Evolutionary conservation across 1,139 yeast genomes (phyloP).

Genomic region (Diutina mesorugosa): DNA sequence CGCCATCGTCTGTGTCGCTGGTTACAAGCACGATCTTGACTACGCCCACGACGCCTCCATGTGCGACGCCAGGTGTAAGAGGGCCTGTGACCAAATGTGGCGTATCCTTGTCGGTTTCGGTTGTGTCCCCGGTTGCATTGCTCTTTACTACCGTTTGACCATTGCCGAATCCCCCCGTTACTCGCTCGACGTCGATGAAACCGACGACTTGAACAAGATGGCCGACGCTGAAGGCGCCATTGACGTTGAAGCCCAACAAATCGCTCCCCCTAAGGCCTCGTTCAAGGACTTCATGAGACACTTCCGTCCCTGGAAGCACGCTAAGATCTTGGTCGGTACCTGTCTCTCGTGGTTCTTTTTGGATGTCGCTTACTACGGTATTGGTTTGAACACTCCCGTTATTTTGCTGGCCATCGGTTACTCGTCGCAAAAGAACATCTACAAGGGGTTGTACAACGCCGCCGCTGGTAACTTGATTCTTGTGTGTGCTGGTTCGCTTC

Average conservation of each 20-base stretch:
- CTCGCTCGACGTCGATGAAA: slow-evolving; percentile 57
- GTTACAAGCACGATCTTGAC: slow-evolving; percentile 47
- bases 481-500: slow-evolving; percentile 84
- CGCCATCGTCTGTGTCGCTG: slow-evolving; percentile 60
- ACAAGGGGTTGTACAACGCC: slow-evolving; percentile 54
- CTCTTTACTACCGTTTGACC: slow-evolving; percentile 80
- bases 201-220: slow-evolving; percentile 44
- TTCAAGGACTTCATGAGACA: slow-evolving; percentile 50
- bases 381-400: slow-evolving; percentile 66
- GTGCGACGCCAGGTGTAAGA: slow-evolving; percentile 53
- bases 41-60: slow-evolving; percentile 36
- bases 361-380: slow-evolving; percentile 92
- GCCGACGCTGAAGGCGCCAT: slow-evolving; percentile 42
- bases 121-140: slow-evolving; percentile 74
- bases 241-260: slow-evolving; percentile 31
- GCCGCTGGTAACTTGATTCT: slow-evolving; percentile 84
- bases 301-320: slow-evolving; percentile 81
- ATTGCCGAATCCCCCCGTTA: slow-evolving; percentile 92
- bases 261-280: slow-evolving; percentile 46
- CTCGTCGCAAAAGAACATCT: slow-evolving; percentile 40
- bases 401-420: slow-evolving; percentile 80
- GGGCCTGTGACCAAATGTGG: slow-evolving; percentile 90
- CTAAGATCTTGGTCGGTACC: slow-evolving; percentile 79
- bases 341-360: slow-evolving; percentile 95
- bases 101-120: slow-evolving; percentile 81